phyloP scores from a whole-genome alignment of 805 yeast genomes.

The Saccharomycopsis malanga region DNA sequence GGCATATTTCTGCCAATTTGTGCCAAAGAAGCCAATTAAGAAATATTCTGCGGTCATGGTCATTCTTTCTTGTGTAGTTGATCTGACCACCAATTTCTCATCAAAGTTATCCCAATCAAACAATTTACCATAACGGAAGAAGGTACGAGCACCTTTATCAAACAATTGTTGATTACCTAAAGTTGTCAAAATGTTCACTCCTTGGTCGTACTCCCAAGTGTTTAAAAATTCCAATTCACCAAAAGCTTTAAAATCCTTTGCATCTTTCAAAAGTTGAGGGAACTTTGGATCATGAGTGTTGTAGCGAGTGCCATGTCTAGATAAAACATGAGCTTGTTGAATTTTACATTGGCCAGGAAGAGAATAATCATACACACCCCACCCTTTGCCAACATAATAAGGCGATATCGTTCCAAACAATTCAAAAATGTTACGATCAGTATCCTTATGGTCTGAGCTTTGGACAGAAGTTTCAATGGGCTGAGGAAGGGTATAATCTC shows the following conservation, averaged over 20 bases:
- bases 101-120: conserved; percentile 1
- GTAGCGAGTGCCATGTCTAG: conserved; percentile 77
- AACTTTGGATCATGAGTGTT: conserved; percentile 39
- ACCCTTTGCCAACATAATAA: conserved; percentile 22
- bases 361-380: conserved; percentile 23
- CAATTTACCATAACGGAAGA: conserved; percentile 23
- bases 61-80: conserved; percentile 43
- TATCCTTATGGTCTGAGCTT: conserved; percentile 16
- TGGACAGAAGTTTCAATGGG: conserved; percentile 22
- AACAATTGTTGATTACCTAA: conserved; percentile 24
- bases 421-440: conserved; percentile 21
- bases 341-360: conserved; percentile 39
- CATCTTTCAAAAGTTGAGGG: conserved; percentile 24
- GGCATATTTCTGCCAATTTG: conserved; percentile 23
- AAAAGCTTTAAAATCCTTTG: conserved; percentile 23
- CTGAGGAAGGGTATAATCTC: conserved; percentile 18
- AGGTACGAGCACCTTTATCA: conserved; percentile 23
- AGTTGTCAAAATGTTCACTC: conserved; percentile 20
- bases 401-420: conserved; percentile 23
- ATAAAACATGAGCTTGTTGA: conserved; percentile 62
- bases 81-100: conserved; percentile 21
- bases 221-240: conserved; percentile 51
- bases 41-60: conserved; percentile 41
- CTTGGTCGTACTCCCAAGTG: conserved; percentile 30
- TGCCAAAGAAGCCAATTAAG: conserved; percentile 43